A percentile compares a stretch with the other conserved stretches of the same genome.
phyloP scores from a whole-genome alignment of 495 filamentous ascomycete genomes.

The Neurospora africana region DNA sequence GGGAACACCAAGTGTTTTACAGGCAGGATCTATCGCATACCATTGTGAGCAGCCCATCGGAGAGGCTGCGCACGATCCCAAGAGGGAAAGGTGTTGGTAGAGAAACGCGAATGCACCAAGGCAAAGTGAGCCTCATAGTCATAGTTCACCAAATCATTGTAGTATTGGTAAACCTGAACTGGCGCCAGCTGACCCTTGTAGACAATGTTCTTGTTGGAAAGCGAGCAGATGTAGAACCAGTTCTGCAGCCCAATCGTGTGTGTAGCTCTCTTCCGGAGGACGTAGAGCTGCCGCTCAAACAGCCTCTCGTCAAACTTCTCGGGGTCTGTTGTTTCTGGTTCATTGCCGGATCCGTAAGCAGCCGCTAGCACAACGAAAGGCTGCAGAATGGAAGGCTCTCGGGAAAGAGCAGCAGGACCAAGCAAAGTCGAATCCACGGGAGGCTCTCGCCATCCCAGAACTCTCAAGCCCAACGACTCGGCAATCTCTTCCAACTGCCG shows the following conservation, averaged over 20 bases:
- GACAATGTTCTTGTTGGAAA: constrained; percentile 98
- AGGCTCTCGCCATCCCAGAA: constrained; percentile 94
- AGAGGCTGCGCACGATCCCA: constrained; percentile 98
- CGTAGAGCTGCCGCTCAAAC: constrained; percentile 90
- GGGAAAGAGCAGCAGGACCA: constrained; percentile 83
- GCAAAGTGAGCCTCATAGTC: constrained; percentile 98
- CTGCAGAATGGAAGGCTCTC: constrained; percentile 91
- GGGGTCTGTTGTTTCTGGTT: constrained; percentile 68
- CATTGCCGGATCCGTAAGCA: constrained; percentile 76
- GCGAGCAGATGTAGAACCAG: constrained; percentile 98
- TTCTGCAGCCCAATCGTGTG: constrained; percentile 92
- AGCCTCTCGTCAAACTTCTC: constrained; percentile 71
- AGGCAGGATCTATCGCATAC: constrained; percentile 34
- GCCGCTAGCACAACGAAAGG: constrained; percentile 86
- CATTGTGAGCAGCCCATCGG: constrained; percentile 97
- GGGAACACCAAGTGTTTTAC: neutral
- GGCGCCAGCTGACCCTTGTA: constrained; percentile 98
- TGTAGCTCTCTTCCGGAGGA: constrained; percentile 89
- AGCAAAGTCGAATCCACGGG: constrained; percentile 87
- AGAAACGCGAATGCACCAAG: constrained; percentile 95
- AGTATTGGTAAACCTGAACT: constrained; percentile 98
- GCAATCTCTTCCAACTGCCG: constrained; percentile 86
- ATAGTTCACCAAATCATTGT: constrained; percentile 92
- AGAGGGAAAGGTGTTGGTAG: constrained; percentile 97
- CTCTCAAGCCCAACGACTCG: constrained; percentile 72